These are phyloP conservation scores for Suillus ampliporus DNA, from an alignment of 768 basidiomycete species.

Conservation along the genomic window DNA sequence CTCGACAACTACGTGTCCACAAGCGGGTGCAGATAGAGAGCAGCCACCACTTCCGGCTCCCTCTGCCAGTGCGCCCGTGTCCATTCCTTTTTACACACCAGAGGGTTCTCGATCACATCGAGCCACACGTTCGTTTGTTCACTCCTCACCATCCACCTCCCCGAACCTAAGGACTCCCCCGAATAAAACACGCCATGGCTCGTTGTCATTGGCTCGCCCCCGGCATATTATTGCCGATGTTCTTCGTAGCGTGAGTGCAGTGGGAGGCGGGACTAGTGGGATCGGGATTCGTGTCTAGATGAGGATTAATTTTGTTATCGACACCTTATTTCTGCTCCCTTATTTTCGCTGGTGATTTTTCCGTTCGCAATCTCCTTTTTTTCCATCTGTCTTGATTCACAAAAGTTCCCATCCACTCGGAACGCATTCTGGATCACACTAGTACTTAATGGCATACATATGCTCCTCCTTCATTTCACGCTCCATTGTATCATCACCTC, in stretches of 20 bases:
- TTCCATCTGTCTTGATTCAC: background rate
- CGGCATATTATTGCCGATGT: slow-evolving; percentile 42
- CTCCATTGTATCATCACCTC: background rate
- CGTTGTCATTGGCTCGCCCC: slow-evolving; percentile 21
- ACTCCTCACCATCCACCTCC: slow-evolving; percentile 17
- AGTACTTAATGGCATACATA: background rate
- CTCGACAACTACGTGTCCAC: background rate
- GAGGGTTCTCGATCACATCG: slow-evolving; percentile 13
- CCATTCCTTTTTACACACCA: slow-evolving; percentile 13
- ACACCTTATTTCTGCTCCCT: background rate
- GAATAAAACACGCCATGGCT: slow-evolving; percentile 18
- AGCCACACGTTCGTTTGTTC: slow-evolving; percentile 13
- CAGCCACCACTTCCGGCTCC: background rate
- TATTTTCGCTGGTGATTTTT: slow-evolving; percentile 2
- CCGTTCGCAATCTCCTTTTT: too few species aligned
- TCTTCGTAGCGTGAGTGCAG: slow-evolving; percentile 50
- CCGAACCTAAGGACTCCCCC: slow-evolving; percentile 13
- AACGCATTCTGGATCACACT: background rate
- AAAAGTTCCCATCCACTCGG: background rate
- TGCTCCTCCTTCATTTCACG: background rate
- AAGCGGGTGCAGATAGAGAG: background rate
- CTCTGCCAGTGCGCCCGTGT: background rate
- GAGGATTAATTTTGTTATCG: background rate
- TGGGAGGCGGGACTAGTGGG: slow-evolving; percentile 22
- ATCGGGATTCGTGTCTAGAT: slow-evolving; percentile 7